Percentiles rank a stretch among this genome's conserved stretches.
Conservation (phyloP, 768 basidiomycete species). For the Epithele typhae region DNA sequence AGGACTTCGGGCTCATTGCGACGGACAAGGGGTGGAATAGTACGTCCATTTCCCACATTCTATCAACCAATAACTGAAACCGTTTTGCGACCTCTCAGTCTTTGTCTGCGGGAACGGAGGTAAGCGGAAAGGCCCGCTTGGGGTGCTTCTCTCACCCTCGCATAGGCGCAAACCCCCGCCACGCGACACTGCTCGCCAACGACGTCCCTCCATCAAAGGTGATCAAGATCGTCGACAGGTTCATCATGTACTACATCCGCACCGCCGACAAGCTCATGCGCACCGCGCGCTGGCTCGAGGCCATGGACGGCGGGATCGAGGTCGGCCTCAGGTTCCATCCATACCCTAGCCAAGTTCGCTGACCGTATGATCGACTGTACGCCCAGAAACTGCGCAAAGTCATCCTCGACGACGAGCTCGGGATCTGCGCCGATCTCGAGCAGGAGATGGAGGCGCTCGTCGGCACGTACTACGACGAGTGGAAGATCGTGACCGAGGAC, state of each 20-base stretch:
- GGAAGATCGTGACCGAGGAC: slow-evolving; percentile 57
- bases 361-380: neutral
- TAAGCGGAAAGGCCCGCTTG: no score
- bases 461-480: slow-evolving; percentile 64
- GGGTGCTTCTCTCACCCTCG: no score
- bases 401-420: slow-evolving; percentile 65
- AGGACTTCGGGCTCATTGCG: slow-evolving; percentile 74
- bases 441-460: slow-evolving; percentile 61
- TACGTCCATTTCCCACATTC: slow-evolving; percentile 23
- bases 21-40: slow-evolving; percentile 79
- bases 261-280: slow-evolving; percentile 69
- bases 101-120: slow-evolving; percentile 74
- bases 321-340: slow-evolving; percentile 20
- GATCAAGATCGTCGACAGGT: slow-evolving; percentile 58
- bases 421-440: slow-evolving; percentile 68
- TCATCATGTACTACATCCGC: slow-evolving; percentile 64
- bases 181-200: slow-evolving; percentile 60
- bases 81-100: slow-evolving; percentile 37
- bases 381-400: slow-evolving; percentile 55
- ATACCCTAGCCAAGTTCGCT: neutral
- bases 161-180: slow-evolving; percentile 32
- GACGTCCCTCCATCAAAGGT: slow-evolving; percentile 68
- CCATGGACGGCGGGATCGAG: slow-evolving; percentile 64
- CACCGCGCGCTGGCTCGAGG: slow-evolving; percentile 72
- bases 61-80: no score